Evolutionary conservation across 1,284 basidiomycete genomes (phyloP), one percentile per base, ranked within the genome.

Genomic region (Ustilago lituana): DNA sequence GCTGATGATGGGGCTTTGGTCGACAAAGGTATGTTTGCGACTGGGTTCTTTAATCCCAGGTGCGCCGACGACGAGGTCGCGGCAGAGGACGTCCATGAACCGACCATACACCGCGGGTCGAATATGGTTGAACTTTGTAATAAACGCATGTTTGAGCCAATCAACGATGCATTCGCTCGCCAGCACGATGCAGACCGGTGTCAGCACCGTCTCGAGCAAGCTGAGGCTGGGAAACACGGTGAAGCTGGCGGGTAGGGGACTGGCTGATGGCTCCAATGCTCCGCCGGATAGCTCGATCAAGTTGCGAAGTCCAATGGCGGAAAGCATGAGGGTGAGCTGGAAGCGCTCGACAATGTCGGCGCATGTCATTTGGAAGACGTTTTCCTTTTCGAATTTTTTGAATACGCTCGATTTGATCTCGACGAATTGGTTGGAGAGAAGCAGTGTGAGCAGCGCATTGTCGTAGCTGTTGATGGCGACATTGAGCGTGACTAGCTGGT

Each of bases 341-440:
- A 98, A 99, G 2, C 96, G 90, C 83, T 99, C 96, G 24, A 98
- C 96, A 66, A 99, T 97, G 82, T 99, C 96, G 43, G 80, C 80
- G 53, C 80, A 82, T 19, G 94, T 96, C 68, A 99, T 94, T 82
- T 99, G 96, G 81, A 99, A 98, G n/a, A 99, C 87, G 78, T 92
- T 98, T 79, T 98, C 96, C 83, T 98, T 99, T 82, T 98, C 96
- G 76, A 99, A 98, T 82, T 92, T 98, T 84, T 98, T 99, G 87
- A 99, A 99, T 0, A 99, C 96, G 75, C 85, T 94, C 33, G 95
- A 94, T 84, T 99, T 99, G 84, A 98, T 98, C 84, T 99, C 96
- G 43, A 98, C 95, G 79, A 99, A 98, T 82, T 99, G 96, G 82
- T 98, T 99, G 39, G 93, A 97, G 38, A 98, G 89, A 5, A 99